Conservation (phyloP, 2,329 filamentous ascomycete species). For the Xylariaceae sp. region DNA sequence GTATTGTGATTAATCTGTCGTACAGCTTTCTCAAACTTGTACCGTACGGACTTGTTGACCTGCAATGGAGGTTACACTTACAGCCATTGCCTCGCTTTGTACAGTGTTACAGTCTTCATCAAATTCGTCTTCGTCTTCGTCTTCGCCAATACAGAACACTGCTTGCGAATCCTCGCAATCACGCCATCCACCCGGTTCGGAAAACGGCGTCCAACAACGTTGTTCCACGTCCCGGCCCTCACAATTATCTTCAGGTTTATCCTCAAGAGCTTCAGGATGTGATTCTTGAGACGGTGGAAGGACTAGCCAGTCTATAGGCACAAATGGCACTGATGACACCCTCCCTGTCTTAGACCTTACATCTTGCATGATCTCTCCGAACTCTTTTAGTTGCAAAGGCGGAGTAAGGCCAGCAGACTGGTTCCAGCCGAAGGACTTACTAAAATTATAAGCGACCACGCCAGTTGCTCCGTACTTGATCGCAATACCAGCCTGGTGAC, state of each 20-base stretch:
- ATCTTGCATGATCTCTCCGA: not conserved
- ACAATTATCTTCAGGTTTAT: not conserved
- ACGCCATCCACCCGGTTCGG: conserved; percentile 15
- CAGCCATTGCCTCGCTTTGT: conserved; percentile 12
- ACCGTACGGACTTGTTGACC: conserved; percentile 12
- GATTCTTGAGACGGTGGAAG: not conserved
- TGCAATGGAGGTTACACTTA: conserved; percentile 15
- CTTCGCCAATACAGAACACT: not conserved
- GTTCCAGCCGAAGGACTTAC: conserved; percentile 21
- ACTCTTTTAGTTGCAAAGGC: conserved; percentile 16
- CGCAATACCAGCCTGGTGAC: conserved; percentile 15
- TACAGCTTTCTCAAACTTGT: not conserved
- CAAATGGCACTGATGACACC: not conserved
- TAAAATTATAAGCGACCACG: conserved; percentile 21
- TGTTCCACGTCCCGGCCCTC: not conserved
- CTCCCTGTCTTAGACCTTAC: not conserved
- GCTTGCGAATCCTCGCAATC: conserved; percentile 1
- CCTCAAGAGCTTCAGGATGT: not conserved
- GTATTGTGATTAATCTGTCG: no score
- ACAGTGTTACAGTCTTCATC: conserved; percentile 5
- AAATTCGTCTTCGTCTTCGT: not conserved
- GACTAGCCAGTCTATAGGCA: conserved; percentile 20
- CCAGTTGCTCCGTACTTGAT: conserved; percentile 17
- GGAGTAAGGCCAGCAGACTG: conserved; percentile 7
- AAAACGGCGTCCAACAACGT: conserved; percentile 7